phyloP scores from a whole-genome alignment of 768 basidiomycete species.

The Phanerochaete carnosa region DNA sequence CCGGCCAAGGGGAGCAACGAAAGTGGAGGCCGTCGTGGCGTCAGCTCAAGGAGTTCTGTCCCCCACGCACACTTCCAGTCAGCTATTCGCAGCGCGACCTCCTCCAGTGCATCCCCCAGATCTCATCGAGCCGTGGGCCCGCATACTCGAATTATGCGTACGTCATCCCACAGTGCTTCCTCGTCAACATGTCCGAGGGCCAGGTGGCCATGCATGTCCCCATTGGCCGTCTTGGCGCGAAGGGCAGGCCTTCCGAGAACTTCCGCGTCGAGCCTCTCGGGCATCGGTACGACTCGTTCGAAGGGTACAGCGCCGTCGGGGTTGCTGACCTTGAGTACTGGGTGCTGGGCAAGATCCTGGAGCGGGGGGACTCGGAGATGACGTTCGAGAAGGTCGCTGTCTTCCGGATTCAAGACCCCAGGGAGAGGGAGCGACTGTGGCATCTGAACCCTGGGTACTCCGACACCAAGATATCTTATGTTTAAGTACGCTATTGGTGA shows the following conservation, averaged over 20 bases:
- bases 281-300: too few relatives aligned
- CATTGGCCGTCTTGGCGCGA: neutral
- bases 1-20: neutral
- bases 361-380: neutral
- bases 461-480: neutral
- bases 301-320: neutral
- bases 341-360: neutral
- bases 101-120: too few relatives aligned
- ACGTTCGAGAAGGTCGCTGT: neutral
- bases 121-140: too few relatives aligned
- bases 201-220: neutral
- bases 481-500: too few relatives aligned
- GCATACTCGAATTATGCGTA: neutral
- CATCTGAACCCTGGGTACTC: neutral
- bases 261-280: neutral
- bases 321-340: neutral
- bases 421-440: neutral
- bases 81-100: neutral
- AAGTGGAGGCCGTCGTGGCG: neutral
- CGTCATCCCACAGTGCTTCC: neutral
- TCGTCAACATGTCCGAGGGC: neutral
- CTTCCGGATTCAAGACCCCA: neutral
- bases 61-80: neutral
- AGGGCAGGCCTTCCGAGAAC: neutral
- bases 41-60: neutral